These are phyloP conservation scores for Paraurostyla sp. DNA, from an alignment of 73 alveolate species.

Conservation along the genomic window DNA sequence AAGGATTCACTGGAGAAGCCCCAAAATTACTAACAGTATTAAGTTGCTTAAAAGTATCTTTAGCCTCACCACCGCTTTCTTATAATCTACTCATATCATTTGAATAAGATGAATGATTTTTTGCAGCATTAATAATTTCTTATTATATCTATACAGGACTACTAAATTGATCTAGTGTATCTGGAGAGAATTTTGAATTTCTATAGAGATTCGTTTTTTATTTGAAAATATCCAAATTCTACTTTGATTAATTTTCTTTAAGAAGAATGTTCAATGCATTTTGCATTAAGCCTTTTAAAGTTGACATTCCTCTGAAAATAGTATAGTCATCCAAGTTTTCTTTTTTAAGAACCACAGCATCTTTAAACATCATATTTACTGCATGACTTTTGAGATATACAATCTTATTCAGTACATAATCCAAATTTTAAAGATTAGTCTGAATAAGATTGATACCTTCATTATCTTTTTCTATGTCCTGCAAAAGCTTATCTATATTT, in stretches of 20 bases:
- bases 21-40: too few relatives aligned
- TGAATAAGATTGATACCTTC: neutral
- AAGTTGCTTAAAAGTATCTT: neutral
- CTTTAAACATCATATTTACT: slow-evolving; percentile 25
- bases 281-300: neutral
- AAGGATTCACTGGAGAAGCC: slow-evolving; percentile 26
- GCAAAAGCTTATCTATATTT: slow-evolving; percentile 6
- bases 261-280: neutral
- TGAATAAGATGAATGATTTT: too few relatives aligned
- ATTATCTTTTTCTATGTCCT: slow-evolving; percentile 12
- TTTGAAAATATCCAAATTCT: neutral
- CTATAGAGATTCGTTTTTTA: neutral
- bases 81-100: too few relatives aligned
- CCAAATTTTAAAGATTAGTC: slow-evolving; percentile 5
- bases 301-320: neutral
- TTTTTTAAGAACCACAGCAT: slow-evolving; percentile 27
- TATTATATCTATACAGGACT: too few relatives aligned
- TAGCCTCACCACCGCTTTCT: neutral
- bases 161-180: too few relatives aligned
- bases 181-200: too few relatives aligned
- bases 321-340: slow-evolving; percentile 12
- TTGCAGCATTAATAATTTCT: too few relatives aligned
- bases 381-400: slow-evolving; percentile 33
- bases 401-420: slow-evolving; percentile 21
- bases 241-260: slow-evolving; percentile 15